A percentile compares a stretch with the other conserved stretches of the same genome.
Conservation (phyloP, 176 grass and related monocot species). For the Oryza glumipatula region DNA sequence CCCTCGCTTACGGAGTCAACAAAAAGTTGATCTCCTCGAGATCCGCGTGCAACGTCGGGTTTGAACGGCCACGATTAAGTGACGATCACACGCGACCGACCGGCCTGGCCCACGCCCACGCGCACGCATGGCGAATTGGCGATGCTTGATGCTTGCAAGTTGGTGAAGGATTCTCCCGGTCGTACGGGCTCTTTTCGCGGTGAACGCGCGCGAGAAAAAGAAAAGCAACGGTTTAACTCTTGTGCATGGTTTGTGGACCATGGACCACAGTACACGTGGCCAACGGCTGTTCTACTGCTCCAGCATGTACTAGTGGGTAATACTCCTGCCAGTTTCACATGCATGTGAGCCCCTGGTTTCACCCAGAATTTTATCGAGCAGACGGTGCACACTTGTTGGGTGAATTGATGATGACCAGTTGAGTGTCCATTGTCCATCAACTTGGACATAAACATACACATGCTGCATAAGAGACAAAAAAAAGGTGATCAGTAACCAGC, state of each 20-base stretch:
- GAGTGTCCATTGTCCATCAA: neutral
- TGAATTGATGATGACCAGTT: neutral
- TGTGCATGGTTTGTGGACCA: too few relatives aligned
- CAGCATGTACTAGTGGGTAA: neutral
- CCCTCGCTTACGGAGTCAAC: constrained; percentile 11
- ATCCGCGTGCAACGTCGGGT: neutral
- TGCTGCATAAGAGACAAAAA: neutral
- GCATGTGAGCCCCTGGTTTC: neutral
- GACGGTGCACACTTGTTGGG: neutral
- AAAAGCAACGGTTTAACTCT: neutral
- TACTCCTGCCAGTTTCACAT: neutral
- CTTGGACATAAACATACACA: neutral
- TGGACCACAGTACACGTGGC: neutral
- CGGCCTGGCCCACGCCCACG: constrained; percentile 19
- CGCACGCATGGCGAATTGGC: too few relatives aligned
- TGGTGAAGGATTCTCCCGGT: neutral
- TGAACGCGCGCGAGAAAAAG: neutral
- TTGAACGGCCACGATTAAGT: constrained; percentile 22
- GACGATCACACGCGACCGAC: neutral
- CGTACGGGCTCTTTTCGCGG: neutral
- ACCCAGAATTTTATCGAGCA: neutral
- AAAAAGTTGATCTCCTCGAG: constrained; percentile 13
- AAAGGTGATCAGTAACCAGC: neutral
- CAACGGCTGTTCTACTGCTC: neutral
- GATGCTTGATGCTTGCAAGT: neutral